Conservation (phyloP, 1,139 yeast genomes). For the Yamadazyma pseudoaaseri region DNA sequence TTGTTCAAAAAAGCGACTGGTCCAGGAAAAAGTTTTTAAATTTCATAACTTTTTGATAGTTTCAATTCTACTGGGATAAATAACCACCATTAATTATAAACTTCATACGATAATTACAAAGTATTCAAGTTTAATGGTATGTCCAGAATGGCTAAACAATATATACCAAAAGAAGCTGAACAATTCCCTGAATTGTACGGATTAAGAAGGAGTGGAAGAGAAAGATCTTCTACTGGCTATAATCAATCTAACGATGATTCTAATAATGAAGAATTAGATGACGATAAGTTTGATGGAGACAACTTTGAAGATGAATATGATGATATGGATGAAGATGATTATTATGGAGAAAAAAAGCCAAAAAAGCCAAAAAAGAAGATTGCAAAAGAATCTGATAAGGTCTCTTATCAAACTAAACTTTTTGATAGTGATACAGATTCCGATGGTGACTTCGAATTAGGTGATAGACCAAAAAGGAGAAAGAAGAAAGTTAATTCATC, state of each 20-base stretch:
- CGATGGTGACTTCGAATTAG: constrained; percentile 18
- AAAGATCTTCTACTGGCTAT: constrained; percentile 43
- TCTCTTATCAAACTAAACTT: constrained; percentile 13
- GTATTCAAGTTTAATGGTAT: constrained; percentile 1
- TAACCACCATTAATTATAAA: not conserved
- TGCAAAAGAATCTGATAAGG: constrained; percentile 4
- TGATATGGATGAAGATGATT: constrained; percentile 26
- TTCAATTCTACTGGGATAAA: not conserved
- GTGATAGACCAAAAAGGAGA: constrained; percentile 17
- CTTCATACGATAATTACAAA: not conserved
- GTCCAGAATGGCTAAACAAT: constrained; percentile 11
- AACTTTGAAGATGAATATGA: constrained; percentile 21
- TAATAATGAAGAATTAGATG: constrained; percentile 23
- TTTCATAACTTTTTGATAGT: not conserved
- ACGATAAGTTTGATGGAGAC: constrained; percentile 11
- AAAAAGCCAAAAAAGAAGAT: constrained; percentile 10
- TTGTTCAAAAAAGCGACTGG: constrained; percentile 1
- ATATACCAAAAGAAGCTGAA: constrained; percentile 40
- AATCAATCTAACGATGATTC: constrained; percentile 27
- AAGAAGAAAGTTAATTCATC: constrained; percentile 12
- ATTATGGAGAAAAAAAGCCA: constrained; percentile 16
- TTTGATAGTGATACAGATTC: constrained; percentile 24
- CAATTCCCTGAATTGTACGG: constrained; percentile 90
- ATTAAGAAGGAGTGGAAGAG: constrained; percentile 80
- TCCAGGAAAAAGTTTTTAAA: constrained; percentile 1